Conservation (phyloP, 495 filamentous ascomycete species). For the Parachaetomium inaequale region DNA sequence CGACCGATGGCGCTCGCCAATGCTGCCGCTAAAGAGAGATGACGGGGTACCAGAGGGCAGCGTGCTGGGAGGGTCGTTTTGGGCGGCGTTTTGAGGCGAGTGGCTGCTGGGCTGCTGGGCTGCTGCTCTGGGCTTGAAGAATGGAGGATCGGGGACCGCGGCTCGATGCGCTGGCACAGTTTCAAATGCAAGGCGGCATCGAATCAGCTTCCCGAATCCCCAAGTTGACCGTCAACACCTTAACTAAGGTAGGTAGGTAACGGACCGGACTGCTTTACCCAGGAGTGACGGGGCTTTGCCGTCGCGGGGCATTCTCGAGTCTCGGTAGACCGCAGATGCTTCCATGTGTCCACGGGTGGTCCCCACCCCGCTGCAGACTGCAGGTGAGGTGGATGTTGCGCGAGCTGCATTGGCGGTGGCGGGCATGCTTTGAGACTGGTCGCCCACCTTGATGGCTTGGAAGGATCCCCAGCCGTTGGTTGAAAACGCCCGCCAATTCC, state of each 20-base stretch:
- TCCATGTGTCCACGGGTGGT: neutral
- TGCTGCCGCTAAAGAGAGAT: neutral
- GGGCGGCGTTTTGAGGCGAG: neutral
- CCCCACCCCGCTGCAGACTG: neutral
- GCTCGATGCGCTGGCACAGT: conserved; percentile 36
- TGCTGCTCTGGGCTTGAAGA: conserved; percentile 12
- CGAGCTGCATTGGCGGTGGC: neutral
- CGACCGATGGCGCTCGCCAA: neutral
- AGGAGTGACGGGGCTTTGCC: neutral
- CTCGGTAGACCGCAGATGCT: neutral
- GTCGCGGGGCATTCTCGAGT: neutral
- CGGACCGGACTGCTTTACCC: neutral
- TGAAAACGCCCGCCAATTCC: neutral
- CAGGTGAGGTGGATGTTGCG: neutral
- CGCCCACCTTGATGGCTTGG: conserved; percentile 15
- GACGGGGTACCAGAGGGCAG: neutral
- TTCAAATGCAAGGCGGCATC: conserved; percentile 30
- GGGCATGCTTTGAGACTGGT: neutral
- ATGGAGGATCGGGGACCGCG: conserved; percentile 24
- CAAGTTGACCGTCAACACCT: conserved; percentile 15
- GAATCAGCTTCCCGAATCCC: conserved; percentile 23
- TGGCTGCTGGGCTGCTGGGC: conserved; percentile 12
- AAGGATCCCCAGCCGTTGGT: conserved; percentile 3
- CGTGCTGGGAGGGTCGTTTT: conserved; percentile 1
- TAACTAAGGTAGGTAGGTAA: too few relatives aligned